Conservation (phyloP, 306 rosid genomes). For the Malus orientalis region DNA sequence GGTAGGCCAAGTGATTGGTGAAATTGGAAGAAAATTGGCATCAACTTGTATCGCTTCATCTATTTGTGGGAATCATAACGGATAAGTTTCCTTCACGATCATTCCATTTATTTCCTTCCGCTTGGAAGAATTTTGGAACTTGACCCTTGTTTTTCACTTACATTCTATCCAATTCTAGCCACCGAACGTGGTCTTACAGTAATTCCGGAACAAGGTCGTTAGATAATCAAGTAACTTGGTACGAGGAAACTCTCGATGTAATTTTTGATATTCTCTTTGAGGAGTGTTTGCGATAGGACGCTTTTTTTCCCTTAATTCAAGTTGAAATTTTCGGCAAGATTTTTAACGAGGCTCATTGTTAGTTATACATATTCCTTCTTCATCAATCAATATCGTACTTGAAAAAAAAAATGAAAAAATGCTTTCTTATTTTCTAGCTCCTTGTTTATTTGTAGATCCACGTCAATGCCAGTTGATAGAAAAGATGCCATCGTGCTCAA, state of each 20-base stretch:
- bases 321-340: no score
- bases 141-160: background rate
- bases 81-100: background rate
- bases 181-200: no score
- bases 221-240: no score
- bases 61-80: background rate
- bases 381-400: no score
- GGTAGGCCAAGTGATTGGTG: background rate
- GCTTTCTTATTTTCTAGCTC: background rate
- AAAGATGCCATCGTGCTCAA: background rate
- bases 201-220: no score
- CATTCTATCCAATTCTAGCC: background rate
- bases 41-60: background rate
- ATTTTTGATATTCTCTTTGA: no score
- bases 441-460: background rate
- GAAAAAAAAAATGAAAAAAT: no score
- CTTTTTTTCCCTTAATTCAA: no score
- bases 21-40: background rate
- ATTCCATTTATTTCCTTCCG: background rate
- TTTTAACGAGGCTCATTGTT: no score
- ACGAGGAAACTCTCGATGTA: no score
- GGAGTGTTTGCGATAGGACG: accelerated
- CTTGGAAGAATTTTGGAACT: background rate
- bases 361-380: no score
- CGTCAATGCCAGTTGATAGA: background rate